phyloP scores from a whole-genome alignment of 441 rosid species.

The Pelargonium myrrhifolium region DNA sequence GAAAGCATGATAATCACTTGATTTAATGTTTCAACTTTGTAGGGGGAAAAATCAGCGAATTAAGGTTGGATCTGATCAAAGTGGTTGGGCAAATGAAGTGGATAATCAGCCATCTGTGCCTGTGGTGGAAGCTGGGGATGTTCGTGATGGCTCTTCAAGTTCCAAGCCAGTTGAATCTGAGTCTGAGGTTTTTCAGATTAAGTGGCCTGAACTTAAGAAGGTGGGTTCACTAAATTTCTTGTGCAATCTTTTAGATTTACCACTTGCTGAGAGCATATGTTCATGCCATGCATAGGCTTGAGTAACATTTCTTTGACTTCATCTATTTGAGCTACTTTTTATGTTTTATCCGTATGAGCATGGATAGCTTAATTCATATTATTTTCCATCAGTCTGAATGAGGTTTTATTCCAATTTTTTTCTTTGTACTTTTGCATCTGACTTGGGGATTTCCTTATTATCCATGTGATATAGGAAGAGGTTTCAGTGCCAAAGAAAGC shows the following conservation, averaged over 20 bases:
- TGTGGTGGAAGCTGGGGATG: conserved; percentile 38
- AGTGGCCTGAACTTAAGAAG: conserved; percentile 38
- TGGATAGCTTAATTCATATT: too few relatives aligned
- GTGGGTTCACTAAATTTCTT: too few relatives aligned
- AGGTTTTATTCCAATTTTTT: not conserved
- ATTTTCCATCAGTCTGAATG: too few relatives aligned
- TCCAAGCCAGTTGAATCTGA: conserved; percentile 42
- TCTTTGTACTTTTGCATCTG: not conserved
- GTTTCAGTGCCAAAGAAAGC: conserved; percentile 32
- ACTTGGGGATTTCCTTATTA: not conserved
- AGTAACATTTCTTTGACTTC: too few relatives aligned
- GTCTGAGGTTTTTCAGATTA: conserved; percentile 39
- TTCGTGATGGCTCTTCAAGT: conserved; percentile 32
- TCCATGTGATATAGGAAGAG: conserved; percentile 28
- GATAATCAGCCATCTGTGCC: conserved; percentile 42
- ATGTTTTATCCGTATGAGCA: too few relatives aligned
- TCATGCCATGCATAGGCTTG: too few relatives aligned
- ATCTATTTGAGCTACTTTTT: too few relatives aligned
- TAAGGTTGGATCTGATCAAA: conserved; percentile 36
- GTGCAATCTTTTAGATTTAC: too few relatives aligned
- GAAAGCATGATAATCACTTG: too few relatives aligned
- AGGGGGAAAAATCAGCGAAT: conserved; percentile 57
- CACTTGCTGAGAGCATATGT: too few relatives aligned
- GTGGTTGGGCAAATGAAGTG: conserved; percentile 39
- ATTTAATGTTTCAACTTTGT: conserved; percentile 18